Percentiles rank a stretch among this genome's conserved stretches.
phyloP scores from a whole-genome alignment of 2,329 filamentous ascomycete genomes.

The Talaromyces sp. region DNA sequence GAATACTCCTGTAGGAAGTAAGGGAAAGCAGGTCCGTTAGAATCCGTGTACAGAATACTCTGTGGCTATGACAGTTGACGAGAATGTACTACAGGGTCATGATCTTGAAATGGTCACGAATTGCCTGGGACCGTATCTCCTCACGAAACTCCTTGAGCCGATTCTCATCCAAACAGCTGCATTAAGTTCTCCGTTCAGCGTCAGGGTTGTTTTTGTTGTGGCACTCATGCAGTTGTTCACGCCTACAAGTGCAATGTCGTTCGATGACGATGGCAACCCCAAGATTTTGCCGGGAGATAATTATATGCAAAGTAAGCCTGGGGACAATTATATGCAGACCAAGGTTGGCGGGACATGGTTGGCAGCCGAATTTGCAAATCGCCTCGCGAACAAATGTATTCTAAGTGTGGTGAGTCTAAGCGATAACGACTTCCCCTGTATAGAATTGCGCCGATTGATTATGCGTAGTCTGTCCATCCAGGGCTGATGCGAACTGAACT shows the following conservation, averaged over 20 bases:
- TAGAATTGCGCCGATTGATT: slow-evolving; percentile 9
- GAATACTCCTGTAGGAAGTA: slow-evolving; percentile 26
- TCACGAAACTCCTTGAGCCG: slow-evolving; percentile 36
- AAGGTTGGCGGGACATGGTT: slow-evolving; percentile 36
- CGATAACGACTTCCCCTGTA: slow-evolving; percentile 8
- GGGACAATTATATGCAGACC: slow-evolving; percentile 27
- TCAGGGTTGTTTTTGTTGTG: slow-evolving; percentile 32
- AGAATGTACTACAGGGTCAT: slow-evolving; percentile 20
- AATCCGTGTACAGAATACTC: slow-evolving; percentile 9
- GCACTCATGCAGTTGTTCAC: slow-evolving; percentile 17
- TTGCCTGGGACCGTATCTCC: slow-evolving; percentile 36
- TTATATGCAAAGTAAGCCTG: slow-evolving; percentile 13
- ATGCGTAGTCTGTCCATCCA: slow-evolving; percentile 29
- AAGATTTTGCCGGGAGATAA: slow-evolving; percentile 11
- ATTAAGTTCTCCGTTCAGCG: slow-evolving; percentile 15
- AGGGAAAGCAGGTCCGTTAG: slow-evolving; percentile 1
- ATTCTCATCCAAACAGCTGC: slow-evolving; percentile 28
- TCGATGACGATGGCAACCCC: slow-evolving; percentile 12
- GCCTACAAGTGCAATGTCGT: slow-evolving; percentile 14
- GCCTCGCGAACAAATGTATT: slow-evolving; percentile 16
- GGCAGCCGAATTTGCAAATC: slow-evolving; percentile 26
- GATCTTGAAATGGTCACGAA: slow-evolving; percentile 39
- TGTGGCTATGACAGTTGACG: not conserved
- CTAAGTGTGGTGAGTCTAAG: slow-evolving; percentile 19
- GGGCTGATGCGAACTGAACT: slow-evolving; percentile 39